A percentile compares a stretch with the other conserved stretches of the same genome.
These are phyloP conservation scores for Ganoderma lucidum DNA, from an alignment of 1,284 basidiomycete genomes.

Conservation along the genomic window DNA sequence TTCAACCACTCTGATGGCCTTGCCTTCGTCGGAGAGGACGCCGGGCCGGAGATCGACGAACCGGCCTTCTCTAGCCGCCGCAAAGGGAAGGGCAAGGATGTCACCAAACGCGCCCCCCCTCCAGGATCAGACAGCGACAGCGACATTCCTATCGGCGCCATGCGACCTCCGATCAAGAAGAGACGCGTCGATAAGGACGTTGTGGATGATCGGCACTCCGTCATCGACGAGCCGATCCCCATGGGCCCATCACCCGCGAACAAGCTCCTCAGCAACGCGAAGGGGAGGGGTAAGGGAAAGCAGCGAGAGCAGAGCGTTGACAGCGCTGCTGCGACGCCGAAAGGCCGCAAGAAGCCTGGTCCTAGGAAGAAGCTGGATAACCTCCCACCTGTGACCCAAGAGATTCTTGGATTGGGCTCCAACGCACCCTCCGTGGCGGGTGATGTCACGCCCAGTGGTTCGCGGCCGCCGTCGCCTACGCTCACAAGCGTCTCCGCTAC, in stretches of 20 bases:
- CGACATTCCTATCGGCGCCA: conserved; percentile 51
- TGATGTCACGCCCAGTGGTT: conserved; percentile 48
- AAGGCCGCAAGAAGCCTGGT: conserved; percentile 49
- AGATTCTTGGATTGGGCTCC: conserved; percentile 59
- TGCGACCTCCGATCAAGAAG: conserved; percentile 56
- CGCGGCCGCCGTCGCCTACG: conserved; percentile 70
- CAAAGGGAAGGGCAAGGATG: conserved; percentile 48
- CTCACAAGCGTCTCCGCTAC: conserved; percentile 60
- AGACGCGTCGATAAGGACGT: conserved; percentile 53
- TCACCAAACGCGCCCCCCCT: conserved; percentile 55
- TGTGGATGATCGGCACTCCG: conserved; percentile 52
- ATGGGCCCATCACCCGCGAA: conserved; percentile 35
- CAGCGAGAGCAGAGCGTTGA: conserved; percentile 54
- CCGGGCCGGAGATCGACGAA: conserved; percentile 52
- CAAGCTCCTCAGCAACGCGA: conserved; percentile 39
- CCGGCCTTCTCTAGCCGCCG: conserved; percentile 50
- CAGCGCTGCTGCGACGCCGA: conserved; percentile 49
- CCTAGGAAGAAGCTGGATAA: conserved; percentile 54
- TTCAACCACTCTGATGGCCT: conserved; percentile 38
- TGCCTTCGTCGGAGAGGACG: conserved; percentile 47
- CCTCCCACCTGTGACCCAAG: conserved; percentile 52
- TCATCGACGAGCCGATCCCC: conserved; percentile 42
- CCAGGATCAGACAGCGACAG: conserved; percentile 62
- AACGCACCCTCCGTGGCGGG: conserved; percentile 59
- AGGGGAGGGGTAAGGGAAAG: conserved; percentile 54